Evolutionary conservation across 176 grass and related monocot genomes (phyloP).

Genomic region (Chloris gayana): DNA sequence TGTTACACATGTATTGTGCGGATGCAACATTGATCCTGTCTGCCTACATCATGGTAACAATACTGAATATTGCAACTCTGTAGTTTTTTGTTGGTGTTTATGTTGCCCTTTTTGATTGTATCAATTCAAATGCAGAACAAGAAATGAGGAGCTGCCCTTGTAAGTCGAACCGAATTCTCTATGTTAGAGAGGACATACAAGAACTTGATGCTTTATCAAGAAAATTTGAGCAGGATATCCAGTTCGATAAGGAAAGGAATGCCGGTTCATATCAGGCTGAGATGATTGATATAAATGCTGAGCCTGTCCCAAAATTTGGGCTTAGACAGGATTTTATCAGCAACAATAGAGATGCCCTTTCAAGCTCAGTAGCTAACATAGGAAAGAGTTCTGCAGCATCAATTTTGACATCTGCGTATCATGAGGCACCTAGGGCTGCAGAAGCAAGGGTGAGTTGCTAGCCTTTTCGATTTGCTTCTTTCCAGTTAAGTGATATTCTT

Average conservation of each 20-base stretch:
- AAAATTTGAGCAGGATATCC: constrained; percentile 63
- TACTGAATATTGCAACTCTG: constrained; percentile 10
- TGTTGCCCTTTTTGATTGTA: constrained; percentile 24
- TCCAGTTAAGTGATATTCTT: constrained; percentile 16
- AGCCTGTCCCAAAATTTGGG: constrained; percentile 38
- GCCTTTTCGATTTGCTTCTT: constrained; percentile 5
- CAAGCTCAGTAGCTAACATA: constrained; percentile 37
- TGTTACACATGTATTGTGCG: constrained; percentile 67
- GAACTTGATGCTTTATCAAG: constrained; percentile 71
- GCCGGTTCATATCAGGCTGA: constrained; percentile 33
- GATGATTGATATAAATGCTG: constrained; percentile 15
- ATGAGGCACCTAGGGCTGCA: constrained; percentile 17
- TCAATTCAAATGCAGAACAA: constrained; percentile 58
- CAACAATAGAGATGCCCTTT: constrained; percentile 27
- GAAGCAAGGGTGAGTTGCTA: constrained; percentile 45
- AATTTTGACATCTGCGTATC: constrained; percentile 25
- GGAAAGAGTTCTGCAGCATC: constrained; percentile 33
- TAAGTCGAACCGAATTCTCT: constrained; percentile 54
- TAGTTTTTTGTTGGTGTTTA: background rate
- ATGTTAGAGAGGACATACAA: constrained; percentile 67
- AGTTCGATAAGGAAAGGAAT: constrained; percentile 41
- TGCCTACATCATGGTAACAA: constrained; percentile 89
- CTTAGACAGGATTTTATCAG: background rate
- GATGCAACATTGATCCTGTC: constrained; percentile 74
- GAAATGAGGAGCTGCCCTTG: constrained; percentile 80